Base-by-base conservation (phyloP, 2,329 filamentous ascomycete species). In the Nemania sp. region DNA sequence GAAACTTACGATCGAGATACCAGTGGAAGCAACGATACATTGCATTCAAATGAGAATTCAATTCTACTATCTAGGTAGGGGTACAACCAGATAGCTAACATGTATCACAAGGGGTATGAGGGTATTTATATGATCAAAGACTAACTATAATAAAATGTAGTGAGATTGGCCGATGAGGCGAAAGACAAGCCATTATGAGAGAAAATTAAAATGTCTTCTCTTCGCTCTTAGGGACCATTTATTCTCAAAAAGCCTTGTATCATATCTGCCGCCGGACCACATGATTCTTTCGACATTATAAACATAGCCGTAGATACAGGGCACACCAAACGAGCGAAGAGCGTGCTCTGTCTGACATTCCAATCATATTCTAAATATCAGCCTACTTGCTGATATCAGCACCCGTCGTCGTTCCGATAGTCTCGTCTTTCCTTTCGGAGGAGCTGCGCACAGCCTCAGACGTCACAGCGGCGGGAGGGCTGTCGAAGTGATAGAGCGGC, bases 401-500 rank as follows among this genome's bases (percentile, higher is more conserved):
- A 31, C 54, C 45, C 19, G 49, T 56, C 22, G 33, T 28, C 19
- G 28, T 52, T 12, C 31, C 49, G 6, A 20, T 49, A 4, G 31
- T 28, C 7, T 52, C 49, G 20, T 44, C 31, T 5, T 46, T 54
- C 26, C 54, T 51, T 5, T 57, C 55, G n/a, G 47, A 51, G 17
- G 52, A 46, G 41, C 36, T 30, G 24, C 49, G 48, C 23, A 37
- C 43, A 3, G 41, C 41, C 3, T 47, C 41, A 17, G 33, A 33
- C 8, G 41, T 26, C 33, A 23, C 28, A 43, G 45, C 34, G 5
- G n/a, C 43, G 12, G 34, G 52, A 2, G 54, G 52, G 47, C 65
- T 62, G 31, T 70, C 68, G 49, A 63, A 58, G 17, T 59, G 60
- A 59, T 70, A 69, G 3, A 70, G 61, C 15, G 68, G 68, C 50